Conservation (phyloP, 192 early-diverging fungal genomes). For the Gryganskiella cystojenkinii region DNA sequence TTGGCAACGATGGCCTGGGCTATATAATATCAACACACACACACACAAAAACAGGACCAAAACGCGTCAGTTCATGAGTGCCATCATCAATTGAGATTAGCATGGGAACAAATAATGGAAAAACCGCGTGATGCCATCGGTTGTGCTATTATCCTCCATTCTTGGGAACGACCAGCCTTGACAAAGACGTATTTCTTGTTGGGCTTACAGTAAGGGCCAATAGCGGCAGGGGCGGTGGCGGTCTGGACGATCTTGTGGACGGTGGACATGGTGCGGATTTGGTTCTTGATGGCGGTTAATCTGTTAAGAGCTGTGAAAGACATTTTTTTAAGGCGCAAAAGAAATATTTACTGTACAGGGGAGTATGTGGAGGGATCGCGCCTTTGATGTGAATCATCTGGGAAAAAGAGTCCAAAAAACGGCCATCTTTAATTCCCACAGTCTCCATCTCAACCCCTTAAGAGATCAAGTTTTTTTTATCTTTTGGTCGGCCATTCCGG, state of each 20-base stretch:
- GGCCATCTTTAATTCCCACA: not conserved
- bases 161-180: no score
- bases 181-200: no score
- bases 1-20: slow-evolving; percentile 84
- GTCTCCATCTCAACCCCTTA: not conserved
- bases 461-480: not conserved
- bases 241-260: slow-evolving; percentile 63
- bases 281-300: slow-evolving; percentile 49
- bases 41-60: slow-evolving; percentile 3
- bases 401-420: no score
- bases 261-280: slow-evolving; percentile 28
- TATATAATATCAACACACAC: no score
- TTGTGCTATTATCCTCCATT: not conserved
- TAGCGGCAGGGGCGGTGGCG: slow-evolving; percentile 71
- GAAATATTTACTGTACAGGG: not conserved
- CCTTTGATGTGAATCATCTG: slow-evolving; percentile 1
- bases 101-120: not conserved
- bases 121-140: not conserved
- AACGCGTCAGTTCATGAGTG: not conserved
- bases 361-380: no score
- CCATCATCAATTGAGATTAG: not conserved
- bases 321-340: slow-evolving; percentile 22
- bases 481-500: not conserved
- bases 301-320: slow-evolving; percentile 45
- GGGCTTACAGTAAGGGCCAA: slow-evolving; percentile 79